Evolutionary conservation across 768 basidiomycete species (phyloP).

Genomic region (Lactarius indigo): DNA sequence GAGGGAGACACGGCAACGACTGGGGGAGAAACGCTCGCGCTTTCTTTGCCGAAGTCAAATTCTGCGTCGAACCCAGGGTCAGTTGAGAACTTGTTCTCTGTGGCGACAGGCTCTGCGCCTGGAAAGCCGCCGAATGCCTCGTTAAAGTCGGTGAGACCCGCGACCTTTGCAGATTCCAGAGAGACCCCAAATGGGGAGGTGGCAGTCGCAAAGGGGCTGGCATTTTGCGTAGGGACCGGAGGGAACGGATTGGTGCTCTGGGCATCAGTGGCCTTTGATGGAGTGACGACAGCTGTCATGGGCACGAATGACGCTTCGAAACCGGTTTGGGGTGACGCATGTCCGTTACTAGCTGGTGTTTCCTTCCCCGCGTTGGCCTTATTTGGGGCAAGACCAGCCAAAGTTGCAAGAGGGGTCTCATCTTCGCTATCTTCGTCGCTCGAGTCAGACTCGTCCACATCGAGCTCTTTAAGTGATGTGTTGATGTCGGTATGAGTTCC

Average conservation of each 20-base stretch:
- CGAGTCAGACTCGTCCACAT: constrained; percentile 49
- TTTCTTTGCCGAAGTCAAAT: constrained; percentile 56
- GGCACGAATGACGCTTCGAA: background rate
- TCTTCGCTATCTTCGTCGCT: constrained; percentile 41
- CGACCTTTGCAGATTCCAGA: constrained; percentile 19
- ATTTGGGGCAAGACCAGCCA: constrained; percentile 18
- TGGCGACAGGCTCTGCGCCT: constrained; percentile 34
- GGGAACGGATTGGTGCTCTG: constrained; percentile 17
- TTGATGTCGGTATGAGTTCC: constrained; percentile 45
- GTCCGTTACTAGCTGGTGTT: constrained; percentile 14
- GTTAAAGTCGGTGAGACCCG: constrained; percentile 61
- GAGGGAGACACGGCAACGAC: background rate
- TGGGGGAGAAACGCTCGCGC: background rate
- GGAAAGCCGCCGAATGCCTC: constrained; percentile 64
- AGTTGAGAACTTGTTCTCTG: constrained; percentile 51
- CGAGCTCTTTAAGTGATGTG: constrained; percentile 54
- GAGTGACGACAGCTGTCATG: background rate
- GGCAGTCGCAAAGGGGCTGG: constrained; percentile 13
- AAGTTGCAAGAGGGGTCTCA: constrained; percentile 30
- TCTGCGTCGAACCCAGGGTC: constrained; percentile 61
- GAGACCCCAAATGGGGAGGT: constrained; percentile 19
- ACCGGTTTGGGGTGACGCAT: constrained; percentile 2
- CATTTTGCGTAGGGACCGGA: constrained; percentile 14
- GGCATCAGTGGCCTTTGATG: background rate
- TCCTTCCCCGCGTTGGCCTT: background rate